Base-by-base conservation (phyloP, 2,329 filamentous ascomycete genomes). In the Stemphylium beticola region DNA sequence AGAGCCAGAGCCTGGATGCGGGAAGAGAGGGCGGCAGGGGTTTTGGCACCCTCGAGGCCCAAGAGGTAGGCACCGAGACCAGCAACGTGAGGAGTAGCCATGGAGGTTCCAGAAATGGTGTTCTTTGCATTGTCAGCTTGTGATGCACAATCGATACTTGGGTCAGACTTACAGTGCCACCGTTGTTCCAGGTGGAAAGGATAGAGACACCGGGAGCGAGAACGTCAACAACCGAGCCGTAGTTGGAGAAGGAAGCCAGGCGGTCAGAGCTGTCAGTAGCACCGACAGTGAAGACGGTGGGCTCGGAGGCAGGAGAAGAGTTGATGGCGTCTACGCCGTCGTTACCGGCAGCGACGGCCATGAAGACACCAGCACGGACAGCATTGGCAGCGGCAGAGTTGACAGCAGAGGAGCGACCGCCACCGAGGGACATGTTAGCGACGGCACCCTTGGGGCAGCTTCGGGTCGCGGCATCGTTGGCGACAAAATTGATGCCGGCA, bases 11-110 rank as follows among this genome's bases (percentile, higher is more conserved):
- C 65, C 58, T 73, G 68, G 59, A 87, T 78, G 62, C 80, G 79
- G 44, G 70, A 24, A 65, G 78, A 80, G 18, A 87, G 79, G 10
- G 76, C 80, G 47, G 77, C 70, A 0, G 83, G 80, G n/a, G 74
- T 76, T 43, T 55, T 71, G 54, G 77, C 69, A 37, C 75, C 75
- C 60, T 83, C 77, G 33, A 83, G 73, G 15, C 69, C 71, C 77
- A 90, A 85, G 43, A 91, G 77, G 76, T 90, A 91, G 43, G 87
- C 87, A 34, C 83, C 86, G n/a, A 91, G 81, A 60, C 88, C 88
- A 46, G 85, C 83, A 55, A 91, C 81, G 71, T 91, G 88, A 14
- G 88, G 88, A 33, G 83, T 82, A 45, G 88, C 87, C 86, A 88
- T 88, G 49, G 81, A 85, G 18, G 87, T 89, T 46, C 86, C 87